Base-by-base conservation (phyloP, 2,329 filamentous ascomycete genomes). In the Biscogniauxia mediterranea region DNA sequence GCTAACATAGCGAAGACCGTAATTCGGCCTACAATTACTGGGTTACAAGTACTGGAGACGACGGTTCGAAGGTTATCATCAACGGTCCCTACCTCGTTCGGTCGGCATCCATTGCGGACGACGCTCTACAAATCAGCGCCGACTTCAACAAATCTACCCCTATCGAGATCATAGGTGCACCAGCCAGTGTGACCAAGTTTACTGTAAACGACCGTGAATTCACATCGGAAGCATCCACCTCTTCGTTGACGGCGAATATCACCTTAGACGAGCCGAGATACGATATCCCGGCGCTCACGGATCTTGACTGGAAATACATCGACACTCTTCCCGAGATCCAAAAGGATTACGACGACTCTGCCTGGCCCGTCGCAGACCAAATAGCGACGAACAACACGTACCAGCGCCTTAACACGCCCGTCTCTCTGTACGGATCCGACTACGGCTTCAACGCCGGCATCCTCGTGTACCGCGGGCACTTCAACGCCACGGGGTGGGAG, bases 381-480 rank as follows among this genome's bases (percentile, higher is more conserved):
- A 79, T 32, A 2, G 62, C 78, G 4, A 87, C 86, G 0, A 83
- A 84, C 68, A 93, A 93, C 73, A 85, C 83, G 0, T 76, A 79
- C n/a, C 72, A 76, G 28, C 76, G 80, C 3, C 76, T 89, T 1
- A 92, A 59, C 23, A 60, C 90, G 0, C 86, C 89, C 0, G 85
- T 83, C 0, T 87, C 85, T 0, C 81, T 93, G 0, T 91, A 89
- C 69, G 81, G 81, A 0, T 84, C 84, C 7, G 90, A 93, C 73
- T 93, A 94, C 68, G 90, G 90, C 21, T 93, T 86, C 74, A 81
- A 91, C 72, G 82, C 86, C 0, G 90, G 90, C 2, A 84, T 84
- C 1, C 79, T 93, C 0, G 66, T 93, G 32, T 93, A 85, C 78
- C 84, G 90, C 1, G 90, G 89, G 0, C 81, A 87, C 65, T 93